Conservation (phyloP, 2,329 filamentous ascomycete species). For the Aplosporella prunicola region DNA sequence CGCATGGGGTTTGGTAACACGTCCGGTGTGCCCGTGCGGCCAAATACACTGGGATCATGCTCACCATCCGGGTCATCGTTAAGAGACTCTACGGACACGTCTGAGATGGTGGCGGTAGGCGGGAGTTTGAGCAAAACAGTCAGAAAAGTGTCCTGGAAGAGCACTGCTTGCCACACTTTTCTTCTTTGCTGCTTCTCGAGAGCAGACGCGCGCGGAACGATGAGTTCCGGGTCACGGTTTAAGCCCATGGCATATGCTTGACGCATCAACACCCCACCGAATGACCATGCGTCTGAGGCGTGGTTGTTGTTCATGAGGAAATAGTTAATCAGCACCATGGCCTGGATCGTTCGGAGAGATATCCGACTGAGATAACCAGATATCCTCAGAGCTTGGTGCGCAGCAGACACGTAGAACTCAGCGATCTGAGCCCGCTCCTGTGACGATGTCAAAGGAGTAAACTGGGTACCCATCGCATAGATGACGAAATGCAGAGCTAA, state of each 20-base stretch:
- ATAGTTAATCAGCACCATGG: slow-evolving; percentile 75
- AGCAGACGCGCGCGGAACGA: slow-evolving; percentile 52
- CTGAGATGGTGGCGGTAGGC: slow-evolving; percentile 68
- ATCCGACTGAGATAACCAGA: slow-evolving; percentile 69
- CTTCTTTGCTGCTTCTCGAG: slow-evolving; percentile 71
- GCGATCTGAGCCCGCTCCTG: slow-evolving; percentile 63
- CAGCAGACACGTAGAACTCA: slow-evolving; percentile 72
- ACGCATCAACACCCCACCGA: slow-evolving; percentile 65
- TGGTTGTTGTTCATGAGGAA: slow-evolving; percentile 83
- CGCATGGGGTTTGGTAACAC: slow-evolving; percentile 38
- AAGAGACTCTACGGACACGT: slow-evolving; percentile 66
- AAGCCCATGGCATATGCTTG: slow-evolving; percentile 76
- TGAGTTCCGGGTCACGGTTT: slow-evolving; percentile 69
- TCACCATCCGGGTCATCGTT: slow-evolving; percentile 55
- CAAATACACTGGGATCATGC: slow-evolving; percentile 50
- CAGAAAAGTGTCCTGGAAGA: slow-evolving; percentile 72
- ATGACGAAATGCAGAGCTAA: slow-evolving; percentile 67
- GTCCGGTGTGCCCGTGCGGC: slow-evolving; percentile 3
- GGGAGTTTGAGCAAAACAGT: slow-evolving; percentile 70
- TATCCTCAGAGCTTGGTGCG: slow-evolving; percentile 66
- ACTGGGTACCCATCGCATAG: slow-evolving; percentile 69
- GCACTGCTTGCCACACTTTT: slow-evolving; percentile 73
- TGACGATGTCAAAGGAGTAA: slow-evolving; percentile 50
- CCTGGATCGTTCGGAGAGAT: slow-evolving; percentile 62
- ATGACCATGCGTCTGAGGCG: slow-evolving; percentile 73